Conservation (phyloP, 176 grass and related monocot species). For the Sorghum bicolor region Sorghum_bicolor_NCBIv3 NC_012872.2:2429001-2429500, state of each 20-base stretch:
- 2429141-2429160: neutral
- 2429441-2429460: neutral
- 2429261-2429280: neutral
- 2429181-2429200: neutral
- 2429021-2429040: neutral
- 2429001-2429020: neutral
- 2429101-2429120: neutral
- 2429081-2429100: neutral
- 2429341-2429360: neutral
- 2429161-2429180: neutral
- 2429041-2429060: slow-evolving; percentile 10
- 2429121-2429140: neutral
- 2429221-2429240: neutral
- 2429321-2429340: neutral
- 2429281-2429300: neutral
- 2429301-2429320: neutral
- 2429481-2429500: neutral
- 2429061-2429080: slow-evolving; percentile 21
- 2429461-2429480: neutral
- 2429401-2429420: neutral
- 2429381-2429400: too few relatives aligned
- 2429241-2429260: neutral
- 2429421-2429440: neutral
- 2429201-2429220: neutral
- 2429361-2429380: neutral